Base-by-base conservation (phyloP, 2,329 filamentous ascomycete genomes). In the Aspergillus cejpii region DNA sequence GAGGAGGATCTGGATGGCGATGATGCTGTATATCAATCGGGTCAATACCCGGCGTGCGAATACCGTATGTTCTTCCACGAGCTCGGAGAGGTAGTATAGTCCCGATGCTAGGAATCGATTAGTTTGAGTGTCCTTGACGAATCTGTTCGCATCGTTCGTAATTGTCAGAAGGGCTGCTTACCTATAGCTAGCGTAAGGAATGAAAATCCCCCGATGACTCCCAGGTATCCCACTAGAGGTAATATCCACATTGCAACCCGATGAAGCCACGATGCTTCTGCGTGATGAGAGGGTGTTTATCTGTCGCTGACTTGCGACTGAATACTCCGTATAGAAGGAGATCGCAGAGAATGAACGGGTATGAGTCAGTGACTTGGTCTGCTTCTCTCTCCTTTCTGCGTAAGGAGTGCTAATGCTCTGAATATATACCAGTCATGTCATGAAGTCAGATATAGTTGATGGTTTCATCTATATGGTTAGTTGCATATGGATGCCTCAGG, bases 21-120 rank as follows among this genome's bases (percentile, higher is more conserved):
- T 84, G 53, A 95, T 81, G 50, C 71, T 73, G 71, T 95, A 95
- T 59, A 97, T 96, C 44, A 97, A 75, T 33, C 81, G 83, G 26
- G 79, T 85, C 41, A 98, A 76, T n/a, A 96, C 74, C 45, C 84
- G 87, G 65, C 94, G 94, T 10, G 90, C 86, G 51, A 94, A 70
- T 8, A 97, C 91, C 3, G 91, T 96, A 64, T 98, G 91, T 68
- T 98, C 92, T 71, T 98, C 92, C 49, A 98, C 92, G 11, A 97
- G 82, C 68, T 98, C 92, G 19, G 91, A 96, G 43, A 98, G 84
- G 67, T 98, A 98, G 73, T 98, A 98, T 20, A 98, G 81, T 28
- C 92, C 92, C n/a, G 89, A 96, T 29, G 92, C 92, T 87, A 60
- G 38, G 49, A 37, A 24, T 5, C 27, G n/a, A 41, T 52, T 45